phyloP scores from a whole-genome alignment of 2,329 filamentous ascomycete genomes.

The Seiridium unicorne region DNA sequence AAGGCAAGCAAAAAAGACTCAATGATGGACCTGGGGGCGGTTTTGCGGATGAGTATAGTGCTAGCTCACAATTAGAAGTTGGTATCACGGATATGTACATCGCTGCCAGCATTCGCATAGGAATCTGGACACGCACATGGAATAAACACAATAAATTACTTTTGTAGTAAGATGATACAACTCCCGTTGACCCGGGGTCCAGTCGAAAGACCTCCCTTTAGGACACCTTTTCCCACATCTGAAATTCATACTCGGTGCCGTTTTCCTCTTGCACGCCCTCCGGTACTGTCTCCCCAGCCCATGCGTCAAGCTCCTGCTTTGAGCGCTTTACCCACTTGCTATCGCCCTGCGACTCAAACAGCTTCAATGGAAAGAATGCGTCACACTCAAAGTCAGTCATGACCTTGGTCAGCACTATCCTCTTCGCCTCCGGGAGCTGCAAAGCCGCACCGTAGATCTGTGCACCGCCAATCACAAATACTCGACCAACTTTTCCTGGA shows the following conservation, averaged over 20 bases:
- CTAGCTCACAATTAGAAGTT: no score
- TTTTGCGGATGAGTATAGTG: no score
- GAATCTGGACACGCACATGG: no score
- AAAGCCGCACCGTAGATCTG: constrained; percentile 80
- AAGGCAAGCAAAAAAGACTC: no score
- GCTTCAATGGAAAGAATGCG: constrained; percentile 65
- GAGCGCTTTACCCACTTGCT: constrained; percentile 53
- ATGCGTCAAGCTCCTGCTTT: constrained; percentile 55
- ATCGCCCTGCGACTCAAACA: constrained; percentile 38
- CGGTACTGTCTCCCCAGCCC: constrained; percentile 63
- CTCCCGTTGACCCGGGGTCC: no score
- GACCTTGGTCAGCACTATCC: constrained; percentile 71
- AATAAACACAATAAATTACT: no score
- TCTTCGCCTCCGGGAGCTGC: constrained; percentile 50
- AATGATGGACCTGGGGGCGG: no score
- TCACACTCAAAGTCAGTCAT: constrained; percentile 72
- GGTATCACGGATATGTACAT: no score
- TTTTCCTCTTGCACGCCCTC: constrained; percentile 60
- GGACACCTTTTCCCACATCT: constrained; percentile 65
- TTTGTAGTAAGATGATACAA: no score
- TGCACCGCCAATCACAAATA: constrained; percentile 88
- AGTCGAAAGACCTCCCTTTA: not conserved
- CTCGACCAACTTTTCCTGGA: constrained; percentile 44
- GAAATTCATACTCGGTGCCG: constrained; percentile 66
- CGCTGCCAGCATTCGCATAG: no score